Conservation (phyloP, 768 basidiomycete genomes). For the Coprinopsis cinerea region DNA sequence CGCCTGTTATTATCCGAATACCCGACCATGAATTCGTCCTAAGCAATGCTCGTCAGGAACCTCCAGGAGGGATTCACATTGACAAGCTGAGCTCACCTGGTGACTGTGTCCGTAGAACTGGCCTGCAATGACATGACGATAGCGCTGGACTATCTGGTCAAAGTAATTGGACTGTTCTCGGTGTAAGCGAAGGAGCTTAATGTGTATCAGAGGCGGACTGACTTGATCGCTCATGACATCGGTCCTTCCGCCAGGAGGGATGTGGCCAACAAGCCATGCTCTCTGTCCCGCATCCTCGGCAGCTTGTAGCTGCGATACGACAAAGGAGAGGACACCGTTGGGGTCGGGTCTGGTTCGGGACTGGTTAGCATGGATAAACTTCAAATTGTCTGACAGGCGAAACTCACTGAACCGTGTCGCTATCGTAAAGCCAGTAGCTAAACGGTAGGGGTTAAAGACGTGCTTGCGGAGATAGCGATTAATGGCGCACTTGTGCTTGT, state of each 20-base stretch:
- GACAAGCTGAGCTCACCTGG: constrained; percentile 29
- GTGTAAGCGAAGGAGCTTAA: no score
- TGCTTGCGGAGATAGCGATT: no score
- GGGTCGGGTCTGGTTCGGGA: constrained; percentile 53
- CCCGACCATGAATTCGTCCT: constrained; percentile 57
- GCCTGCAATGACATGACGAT: constrained; percentile 50
- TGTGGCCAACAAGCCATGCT: constrained; percentile 61
- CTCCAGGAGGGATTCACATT: no score
- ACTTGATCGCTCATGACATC: constrained; percentile 52
- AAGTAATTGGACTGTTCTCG: constrained; percentile 61
- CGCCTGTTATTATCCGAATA: constrained; percentile 50
- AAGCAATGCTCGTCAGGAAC: background rate
- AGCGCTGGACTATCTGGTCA: constrained; percentile 56
- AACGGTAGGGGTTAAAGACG: no score
- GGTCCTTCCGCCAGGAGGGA: constrained; percentile 40
- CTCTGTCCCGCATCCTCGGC: constrained; percentile 56
- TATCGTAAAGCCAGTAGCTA: constrained; percentile 60
- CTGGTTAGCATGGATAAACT: background rate
- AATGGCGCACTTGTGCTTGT: constrained; percentile 54
- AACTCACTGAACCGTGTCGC: constrained; percentile 37
- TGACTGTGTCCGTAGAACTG: constrained; percentile 63
- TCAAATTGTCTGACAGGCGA: background rate
- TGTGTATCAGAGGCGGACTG: no score
- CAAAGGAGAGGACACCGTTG: constrained; percentile 53
- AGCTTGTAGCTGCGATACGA: constrained; percentile 46